phyloP scores from a whole-genome alignment of 164 flowering plant species.

The Dillenia suffruticosa region DNA sequence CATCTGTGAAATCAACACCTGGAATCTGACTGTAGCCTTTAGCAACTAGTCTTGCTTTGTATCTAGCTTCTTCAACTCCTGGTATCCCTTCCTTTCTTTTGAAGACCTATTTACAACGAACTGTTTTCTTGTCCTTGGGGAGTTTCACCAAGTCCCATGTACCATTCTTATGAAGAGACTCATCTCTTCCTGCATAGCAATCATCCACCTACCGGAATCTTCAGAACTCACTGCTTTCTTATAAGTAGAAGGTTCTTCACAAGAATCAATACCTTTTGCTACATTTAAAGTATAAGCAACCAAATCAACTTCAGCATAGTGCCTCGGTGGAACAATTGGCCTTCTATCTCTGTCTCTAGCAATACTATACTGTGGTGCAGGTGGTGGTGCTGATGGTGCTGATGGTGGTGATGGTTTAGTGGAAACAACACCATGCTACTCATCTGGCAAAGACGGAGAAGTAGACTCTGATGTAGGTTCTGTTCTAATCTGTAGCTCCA shows the following conservation, averaged over 20 bases:
- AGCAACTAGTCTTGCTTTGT: conserved; percentile 4
- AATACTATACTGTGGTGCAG: too few relatives aligned
- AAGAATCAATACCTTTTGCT: background rate
- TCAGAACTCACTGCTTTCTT: background rate
- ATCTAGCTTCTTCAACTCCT: background rate
- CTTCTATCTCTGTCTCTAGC: too few relatives aligned
- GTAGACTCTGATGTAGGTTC: too few relatives aligned
- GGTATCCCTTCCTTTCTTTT: conserved; percentile 4
- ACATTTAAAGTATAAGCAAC: background rate
- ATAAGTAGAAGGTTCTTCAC: background rate
- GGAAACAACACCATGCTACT: too few relatives aligned
- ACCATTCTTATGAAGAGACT: background rate
- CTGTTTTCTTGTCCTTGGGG: conserved; percentile 1
- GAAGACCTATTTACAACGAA: too few relatives aligned
- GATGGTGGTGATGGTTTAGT: too few relatives aligned
- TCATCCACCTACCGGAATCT: conserved; percentile 4
- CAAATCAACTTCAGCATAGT: background rate
- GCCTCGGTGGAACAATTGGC: background rate
- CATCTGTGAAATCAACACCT: conserved; percentile 5
- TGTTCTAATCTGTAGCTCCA: too few relatives aligned
- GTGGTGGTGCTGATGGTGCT: too few relatives aligned
- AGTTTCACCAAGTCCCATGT: conserved; percentile 8
- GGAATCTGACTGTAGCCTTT: conserved; percentile 1
- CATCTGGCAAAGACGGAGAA: too few relatives aligned
- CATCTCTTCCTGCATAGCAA: conserved; percentile 14